Evolutionary conservation across 805 yeast species (phyloP), one percentile per base, ranked within the genome.

Genomic region (Teunomyces barrocoloradensis): DNA sequence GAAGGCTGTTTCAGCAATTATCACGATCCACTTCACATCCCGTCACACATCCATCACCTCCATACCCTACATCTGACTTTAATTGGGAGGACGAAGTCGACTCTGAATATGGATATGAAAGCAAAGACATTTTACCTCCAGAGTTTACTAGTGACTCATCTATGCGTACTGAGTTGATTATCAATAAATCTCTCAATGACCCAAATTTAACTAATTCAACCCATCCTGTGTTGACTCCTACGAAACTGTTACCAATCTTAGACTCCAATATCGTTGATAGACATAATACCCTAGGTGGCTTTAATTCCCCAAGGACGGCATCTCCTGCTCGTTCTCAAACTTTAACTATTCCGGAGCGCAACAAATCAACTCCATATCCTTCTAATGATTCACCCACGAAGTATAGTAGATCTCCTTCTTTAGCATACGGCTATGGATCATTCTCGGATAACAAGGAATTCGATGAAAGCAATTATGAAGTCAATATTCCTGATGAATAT

Each of bases 361-460:
- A 37, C 23, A 21, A 12, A 12, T 37, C 29, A 21, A 27, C 40
- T 4, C 15, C 40, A n/a, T n/a, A 37, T 37, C 29, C 28, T 36
- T 18, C 39, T 11, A 18, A 7, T 37, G 66, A 69, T 0, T 64
- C 71, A 11, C 69, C 73, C 0, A 56, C 53, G 36, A 65, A 61
- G 47, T 56, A 52, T 36, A 57, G 58, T 3, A 46, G 61, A 21
- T 57, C 67, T 6, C 65, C 69, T 1, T 56, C 67, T 6, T 47
- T 60, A 17, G 44, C 53, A 35, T 56, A 54, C 34, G 52, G 48
- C 9, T 33, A 44, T 23, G 35, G 44, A 29, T 42, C 37, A 34
- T 46, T 25, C 37, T 45, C 33, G 2, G 51, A 47, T 13, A 43
- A 51, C 6, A 49, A 49, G 21, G 45, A 42, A 32, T 45, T 44